Conservation (phyloP, 2,329 filamentous ascomycete genomes). For the Xenoacremonium recifei region DNA sequence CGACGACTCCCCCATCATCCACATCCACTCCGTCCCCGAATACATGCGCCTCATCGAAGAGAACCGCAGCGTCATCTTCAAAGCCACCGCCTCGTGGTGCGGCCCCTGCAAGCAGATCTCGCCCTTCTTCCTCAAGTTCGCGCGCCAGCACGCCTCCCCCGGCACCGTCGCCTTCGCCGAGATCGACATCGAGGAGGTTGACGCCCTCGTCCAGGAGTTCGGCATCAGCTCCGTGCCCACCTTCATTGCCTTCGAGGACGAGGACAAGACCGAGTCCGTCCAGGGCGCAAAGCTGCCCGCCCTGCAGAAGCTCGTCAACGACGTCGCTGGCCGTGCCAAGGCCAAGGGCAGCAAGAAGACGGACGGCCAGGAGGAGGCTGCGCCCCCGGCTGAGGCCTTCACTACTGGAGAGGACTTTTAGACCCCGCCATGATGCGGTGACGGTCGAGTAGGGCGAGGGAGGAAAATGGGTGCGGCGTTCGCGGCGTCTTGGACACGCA, state of each 20-base stretch:
- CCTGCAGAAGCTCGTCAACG: conserved; percentile 29
- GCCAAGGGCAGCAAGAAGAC: too few species aligned
- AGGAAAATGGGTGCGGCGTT: neutral
- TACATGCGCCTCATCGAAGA: conserved; percentile 48
- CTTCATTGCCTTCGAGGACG: conserved; percentile 59
- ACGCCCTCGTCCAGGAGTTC: conserved; percentile 49
- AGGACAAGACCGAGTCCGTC: conserved; percentile 44
- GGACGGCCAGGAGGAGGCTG: too few species aligned
- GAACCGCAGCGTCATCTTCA: conserved; percentile 52
- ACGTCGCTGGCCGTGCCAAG: conserved; percentile 25
- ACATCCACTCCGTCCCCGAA: conserved; percentile 42
- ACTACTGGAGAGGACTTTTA: conserved; percentile 14
- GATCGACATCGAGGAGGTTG: conserved; percentile 56
- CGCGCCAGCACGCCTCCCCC: conserved; percentile 34
- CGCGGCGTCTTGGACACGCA: neutral
- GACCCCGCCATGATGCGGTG: neutral
- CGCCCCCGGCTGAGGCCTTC: conserved; percentile 5
- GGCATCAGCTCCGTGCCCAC: conserved; percentile 57
- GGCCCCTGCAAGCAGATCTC: conserved; percentile 60
- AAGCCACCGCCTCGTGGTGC: conserved; percentile 62
- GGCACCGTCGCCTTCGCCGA: conserved; percentile 54
- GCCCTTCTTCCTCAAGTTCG: conserved; percentile 51
- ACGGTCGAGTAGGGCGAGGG: neutral
- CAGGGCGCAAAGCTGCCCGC: conserved; percentile 36
- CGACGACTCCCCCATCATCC: conserved; percentile 34